Conservation (phyloP, 2,329 filamentous ascomycete genomes). For the Fusarium verticillioides region DNA sequence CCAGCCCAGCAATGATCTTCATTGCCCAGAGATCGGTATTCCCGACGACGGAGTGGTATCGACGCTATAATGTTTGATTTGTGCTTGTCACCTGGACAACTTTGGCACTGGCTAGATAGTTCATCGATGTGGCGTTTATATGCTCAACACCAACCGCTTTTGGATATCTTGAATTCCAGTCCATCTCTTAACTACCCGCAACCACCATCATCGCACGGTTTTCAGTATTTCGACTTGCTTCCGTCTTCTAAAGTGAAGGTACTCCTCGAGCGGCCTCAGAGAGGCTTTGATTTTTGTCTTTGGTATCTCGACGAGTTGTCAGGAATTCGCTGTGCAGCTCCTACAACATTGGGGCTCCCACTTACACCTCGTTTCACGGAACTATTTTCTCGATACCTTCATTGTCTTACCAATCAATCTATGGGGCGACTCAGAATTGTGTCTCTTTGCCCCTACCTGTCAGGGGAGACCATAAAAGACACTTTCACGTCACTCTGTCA, state of each 20-base stretch:
- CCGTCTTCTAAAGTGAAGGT: background rate
- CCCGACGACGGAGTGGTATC: slow-evolving; percentile 23
- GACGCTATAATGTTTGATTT: slow-evolving; percentile 28
- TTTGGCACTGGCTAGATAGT: slow-evolving; percentile 27
- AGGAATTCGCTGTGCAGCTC: background rate
- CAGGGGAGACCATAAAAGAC: slow-evolving; percentile 30
- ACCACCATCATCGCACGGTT: slow-evolving; percentile 18
- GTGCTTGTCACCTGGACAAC: slow-evolving; percentile 38
- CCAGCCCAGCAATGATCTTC: slow-evolving; percentile 35
- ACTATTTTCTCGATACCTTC: slow-evolving; percentile 25
- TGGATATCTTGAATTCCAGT: slow-evolving; percentile 41
- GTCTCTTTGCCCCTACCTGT: slow-evolving; percentile 23
- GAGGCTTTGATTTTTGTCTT: background rate
- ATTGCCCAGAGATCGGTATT: slow-evolving; percentile 36
- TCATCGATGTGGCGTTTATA: slow-evolving; percentile 33
- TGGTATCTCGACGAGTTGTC: background rate
- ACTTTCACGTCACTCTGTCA: slow-evolving; percentile 31
- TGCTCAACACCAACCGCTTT: slow-evolving; percentile 42
- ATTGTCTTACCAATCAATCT: slow-evolving; percentile 38
- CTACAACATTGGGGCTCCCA: slow-evolving; percentile 4
- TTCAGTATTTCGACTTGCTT: slow-evolving; percentile 15
- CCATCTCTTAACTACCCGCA: slow-evolving; percentile 35
- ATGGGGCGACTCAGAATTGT: slow-evolving; percentile 27
- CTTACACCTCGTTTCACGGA: slow-evolving; percentile 28
- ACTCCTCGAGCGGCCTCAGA: background rate